Conservation (phyloP, 2,329 filamentous ascomycete genomes). For the Volutella citrinella region DNA sequence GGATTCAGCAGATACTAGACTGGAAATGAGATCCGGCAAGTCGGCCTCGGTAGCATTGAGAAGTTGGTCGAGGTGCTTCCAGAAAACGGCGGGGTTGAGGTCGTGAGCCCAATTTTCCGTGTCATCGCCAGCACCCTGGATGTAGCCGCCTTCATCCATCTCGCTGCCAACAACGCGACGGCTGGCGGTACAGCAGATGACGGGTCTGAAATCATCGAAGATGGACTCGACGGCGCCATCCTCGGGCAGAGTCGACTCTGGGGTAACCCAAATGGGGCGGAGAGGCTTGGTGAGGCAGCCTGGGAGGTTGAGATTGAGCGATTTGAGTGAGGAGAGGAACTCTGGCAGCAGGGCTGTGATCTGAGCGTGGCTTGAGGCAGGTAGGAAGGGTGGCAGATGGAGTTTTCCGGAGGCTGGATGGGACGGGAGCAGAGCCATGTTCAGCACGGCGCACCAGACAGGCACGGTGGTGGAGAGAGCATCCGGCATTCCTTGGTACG, state of each 20-base stretch:
- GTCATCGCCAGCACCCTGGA: slow-evolving; percentile 94
- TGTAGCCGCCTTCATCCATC: slow-evolving; percentile 63
- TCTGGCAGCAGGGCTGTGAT: slow-evolving; percentile 60
- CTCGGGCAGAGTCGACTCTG: slow-evolving; percentile 52
- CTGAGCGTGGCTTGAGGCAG: slow-evolving; percentile 72
- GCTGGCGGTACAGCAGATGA: slow-evolving; percentile 86
- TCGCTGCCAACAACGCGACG: slow-evolving; percentile 67
- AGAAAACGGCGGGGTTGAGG: slow-evolving; percentile 76
- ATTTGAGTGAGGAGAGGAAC: slow-evolving; percentile 50
- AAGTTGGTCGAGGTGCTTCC: slow-evolving; percentile 62
- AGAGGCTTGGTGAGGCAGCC: slow-evolving; percentile 66
- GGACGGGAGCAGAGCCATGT: slow-evolving; percentile 70
- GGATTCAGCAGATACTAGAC: slow-evolving; percentile 44
- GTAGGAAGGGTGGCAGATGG: slow-evolving; percentile 67
- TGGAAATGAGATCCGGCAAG: slow-evolving; percentile 47
- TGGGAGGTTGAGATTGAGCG: slow-evolving; percentile 58
- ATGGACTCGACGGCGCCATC: slow-evolving; percentile 26
- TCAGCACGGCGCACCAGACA: slow-evolving; percentile 88
- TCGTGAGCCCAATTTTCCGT: slow-evolving; percentile 89
- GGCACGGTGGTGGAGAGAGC: slow-evolving; percentile 91
- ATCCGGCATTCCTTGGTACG: slow-evolving; percentile 77
- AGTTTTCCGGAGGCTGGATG: slow-evolving; percentile 48
- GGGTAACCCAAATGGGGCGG: slow-evolving; percentile 76
- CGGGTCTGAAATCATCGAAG: slow-evolving; percentile 61
- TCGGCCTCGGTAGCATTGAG: slow-evolving; percentile 65